Conservation (phyloP, 768 basidiomycete genomes). For the Steccherinum ochraceum region DNA sequence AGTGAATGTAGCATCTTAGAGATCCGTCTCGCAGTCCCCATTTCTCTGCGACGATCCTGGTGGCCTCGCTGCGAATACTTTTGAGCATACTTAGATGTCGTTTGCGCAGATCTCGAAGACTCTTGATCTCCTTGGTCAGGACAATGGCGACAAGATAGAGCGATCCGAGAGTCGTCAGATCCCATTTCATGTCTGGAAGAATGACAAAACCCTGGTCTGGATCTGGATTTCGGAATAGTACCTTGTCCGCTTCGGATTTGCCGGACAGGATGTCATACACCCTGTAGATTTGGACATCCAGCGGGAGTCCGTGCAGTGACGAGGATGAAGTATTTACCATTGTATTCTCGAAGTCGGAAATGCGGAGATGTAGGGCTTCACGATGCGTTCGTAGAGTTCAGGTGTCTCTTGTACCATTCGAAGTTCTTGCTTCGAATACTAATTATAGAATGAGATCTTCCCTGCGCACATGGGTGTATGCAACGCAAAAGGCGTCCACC, state of each 20-base stretch:
- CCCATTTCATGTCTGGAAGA: slow-evolving; percentile 98
- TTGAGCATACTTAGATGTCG: slow-evolving; percentile 62
- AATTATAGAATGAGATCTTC: not conserved
- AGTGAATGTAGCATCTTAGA: slow-evolving; percentile 83
- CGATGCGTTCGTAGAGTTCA: slow-evolving; percentile 60
- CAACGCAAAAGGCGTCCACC: too few species aligned
- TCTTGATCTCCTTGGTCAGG: slow-evolving; percentile 53
- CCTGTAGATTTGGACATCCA: slow-evolving; percentile 45
- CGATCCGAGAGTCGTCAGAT: slow-evolving; percentile 62
- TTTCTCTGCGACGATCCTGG: slow-evolving; percentile 43
- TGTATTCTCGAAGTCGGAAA: slow-evolving; percentile 73
- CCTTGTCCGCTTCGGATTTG: slow-evolving; percentile 62
- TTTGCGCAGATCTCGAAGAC: slow-evolving; percentile 68
- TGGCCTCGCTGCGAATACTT: slow-evolving; percentile 53
- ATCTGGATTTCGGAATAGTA: slow-evolving; percentile 55
- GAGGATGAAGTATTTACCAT: slow-evolving; percentile 46
- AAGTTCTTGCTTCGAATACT: slow-evolving; percentile 75
- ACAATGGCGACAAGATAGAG: slow-evolving; percentile 84
- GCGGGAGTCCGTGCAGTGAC: not conserved
- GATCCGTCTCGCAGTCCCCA: slow-evolving; percentile 63
- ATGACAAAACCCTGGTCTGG: slow-evolving; percentile 61
- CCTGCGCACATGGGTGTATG: too few species aligned
- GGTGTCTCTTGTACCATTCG: slow-evolving; percentile 82
- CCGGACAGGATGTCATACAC: slow-evolving; percentile 80
- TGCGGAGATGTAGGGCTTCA: slow-evolving; percentile 71